Evolutionary conservation across 768 basidiomycete genomes (phyloP), one percentile per base, ranked within the genome.

Genomic region (Ephemerocybe angulata): DNA sequence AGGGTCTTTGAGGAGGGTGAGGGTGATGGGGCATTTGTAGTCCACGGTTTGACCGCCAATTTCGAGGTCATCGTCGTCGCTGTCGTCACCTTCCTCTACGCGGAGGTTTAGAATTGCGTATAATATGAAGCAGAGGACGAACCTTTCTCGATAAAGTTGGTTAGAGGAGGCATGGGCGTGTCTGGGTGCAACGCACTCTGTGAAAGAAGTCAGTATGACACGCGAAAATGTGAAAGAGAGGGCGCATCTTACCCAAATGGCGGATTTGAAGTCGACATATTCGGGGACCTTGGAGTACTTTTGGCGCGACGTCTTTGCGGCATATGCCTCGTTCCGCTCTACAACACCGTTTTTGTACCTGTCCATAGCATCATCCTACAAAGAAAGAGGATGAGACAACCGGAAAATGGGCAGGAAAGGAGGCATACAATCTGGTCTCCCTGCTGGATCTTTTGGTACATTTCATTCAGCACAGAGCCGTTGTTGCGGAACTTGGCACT

Each of bases 31-130:
- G 61, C 93, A 96, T 53, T 83, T 87, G 76, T 86, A 92, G 62
- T 85, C 86, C 63, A 90, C 88, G 5, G 85, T 88, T 27, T 86
- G 79, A 24, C 92, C 93, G 50, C 95, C 95, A 48, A 96, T 75
- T 69, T 93, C 88, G 29, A 98, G 70, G 12, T 97, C 95, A 50
- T 93, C 90, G 29, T 95, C 94, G 54, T 90, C 90, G 52, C 87
- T 90, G 28, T 80, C 84, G 58, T 93, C 91, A 10, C 84, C 90
- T 38, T 81, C 77, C 80, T 93, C 93, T 93, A 67, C n/a, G 37
- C 11, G 38, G 11, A 40, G 37, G 49, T 49, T 35, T 17, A 35
- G 27, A 5, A 53, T 33, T 17, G 12, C 30, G 13, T 29, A 46
- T 19, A 25, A 50, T 19, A 7, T 41, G 24, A 22, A 42, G 8